These are phyloP conservation scores for Didymella pomorum DNA, from an alignment of 2,329 filamentous ascomycete species.

Conservation along the genomic window DNA sequence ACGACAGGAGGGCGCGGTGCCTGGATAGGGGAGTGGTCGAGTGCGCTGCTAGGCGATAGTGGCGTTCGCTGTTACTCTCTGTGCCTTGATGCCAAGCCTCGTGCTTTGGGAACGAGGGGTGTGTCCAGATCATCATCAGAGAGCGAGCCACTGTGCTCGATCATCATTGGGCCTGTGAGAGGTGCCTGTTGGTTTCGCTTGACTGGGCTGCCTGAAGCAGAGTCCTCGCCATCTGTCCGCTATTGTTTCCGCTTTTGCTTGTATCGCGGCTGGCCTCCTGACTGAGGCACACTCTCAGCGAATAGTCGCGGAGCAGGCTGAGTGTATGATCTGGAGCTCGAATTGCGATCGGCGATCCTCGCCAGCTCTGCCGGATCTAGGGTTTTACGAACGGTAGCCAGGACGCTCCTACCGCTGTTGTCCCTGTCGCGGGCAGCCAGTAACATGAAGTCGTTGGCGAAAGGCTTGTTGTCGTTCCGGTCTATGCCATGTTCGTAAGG, in stretches of 20 bases:
- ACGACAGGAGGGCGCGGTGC: neutral
- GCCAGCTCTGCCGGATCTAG: neutral
- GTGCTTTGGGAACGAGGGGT: neutral
- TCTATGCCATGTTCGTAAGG: constrained; percentile 22
- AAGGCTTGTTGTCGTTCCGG: constrained; percentile 3
- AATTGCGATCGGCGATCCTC: neutral
- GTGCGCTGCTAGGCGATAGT: neutral
- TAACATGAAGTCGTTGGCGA: constrained; percentile 27
- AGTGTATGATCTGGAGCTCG: neutral
- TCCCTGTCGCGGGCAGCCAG: constrained; percentile 25
- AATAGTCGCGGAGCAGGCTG: neutral
- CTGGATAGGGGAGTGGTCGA: no score
- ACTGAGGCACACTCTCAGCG: neutral
- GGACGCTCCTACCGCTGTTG: neutral
- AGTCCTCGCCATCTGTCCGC: neutral
- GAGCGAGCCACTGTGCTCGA: neutral
- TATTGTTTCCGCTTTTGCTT: constrained; percentile 1
- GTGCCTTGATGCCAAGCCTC: neutral
- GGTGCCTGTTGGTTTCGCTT: neutral
- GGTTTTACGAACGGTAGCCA: neutral
- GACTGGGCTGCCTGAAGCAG: neutral
- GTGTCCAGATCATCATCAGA: neutral
- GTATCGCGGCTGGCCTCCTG: neutral
- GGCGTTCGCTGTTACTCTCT: neutral
- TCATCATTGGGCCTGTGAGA: neutral